Conservation (phyloP, 108 stramenopile species). For the Fistulifera pelliculosa region DNA sequence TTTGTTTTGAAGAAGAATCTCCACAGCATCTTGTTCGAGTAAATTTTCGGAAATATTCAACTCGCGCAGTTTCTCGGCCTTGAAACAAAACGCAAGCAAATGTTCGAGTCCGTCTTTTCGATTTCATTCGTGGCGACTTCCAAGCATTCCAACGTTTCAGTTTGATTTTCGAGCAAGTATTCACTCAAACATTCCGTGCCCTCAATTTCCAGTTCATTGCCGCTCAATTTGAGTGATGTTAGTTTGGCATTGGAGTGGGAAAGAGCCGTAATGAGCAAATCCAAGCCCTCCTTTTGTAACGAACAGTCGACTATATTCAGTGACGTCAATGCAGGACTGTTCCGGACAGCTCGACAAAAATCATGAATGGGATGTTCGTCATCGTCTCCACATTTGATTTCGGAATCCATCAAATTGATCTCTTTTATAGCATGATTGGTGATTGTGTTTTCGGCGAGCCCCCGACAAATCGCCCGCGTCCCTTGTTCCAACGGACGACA, state of each 20-base stretch:
- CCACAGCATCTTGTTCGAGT: not conserved
- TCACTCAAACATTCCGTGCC: not conserved
- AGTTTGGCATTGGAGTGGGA: not conserved
- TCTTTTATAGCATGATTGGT: not conserved
- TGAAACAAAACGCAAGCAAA: not conserved
- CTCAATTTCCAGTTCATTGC: not conserved
- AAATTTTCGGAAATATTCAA: not conserved
- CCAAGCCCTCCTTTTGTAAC: not conserved
- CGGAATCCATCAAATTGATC: not conserved
- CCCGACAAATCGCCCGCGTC: not conserved
- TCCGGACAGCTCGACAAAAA: not conserved
- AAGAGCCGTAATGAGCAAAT: not conserved
- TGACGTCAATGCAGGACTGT: not conserved
- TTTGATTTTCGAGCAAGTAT: not conserved
- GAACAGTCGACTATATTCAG: not conserved
- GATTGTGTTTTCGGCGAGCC: not conserved
- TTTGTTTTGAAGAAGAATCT: not conserved
- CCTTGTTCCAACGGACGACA: not conserved
- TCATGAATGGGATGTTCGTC: not conserved
- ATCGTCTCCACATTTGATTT: not conserved
- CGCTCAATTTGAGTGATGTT: not conserved
- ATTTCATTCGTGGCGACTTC: not conserved
- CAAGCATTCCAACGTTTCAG: not conserved
- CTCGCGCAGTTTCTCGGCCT: not conserved
- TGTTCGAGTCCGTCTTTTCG: conserved; percentile 1